Evolutionary conservation across 108 stramenopile species (phyloP).

Genomic region (Cyclotella sp.): DNA sequence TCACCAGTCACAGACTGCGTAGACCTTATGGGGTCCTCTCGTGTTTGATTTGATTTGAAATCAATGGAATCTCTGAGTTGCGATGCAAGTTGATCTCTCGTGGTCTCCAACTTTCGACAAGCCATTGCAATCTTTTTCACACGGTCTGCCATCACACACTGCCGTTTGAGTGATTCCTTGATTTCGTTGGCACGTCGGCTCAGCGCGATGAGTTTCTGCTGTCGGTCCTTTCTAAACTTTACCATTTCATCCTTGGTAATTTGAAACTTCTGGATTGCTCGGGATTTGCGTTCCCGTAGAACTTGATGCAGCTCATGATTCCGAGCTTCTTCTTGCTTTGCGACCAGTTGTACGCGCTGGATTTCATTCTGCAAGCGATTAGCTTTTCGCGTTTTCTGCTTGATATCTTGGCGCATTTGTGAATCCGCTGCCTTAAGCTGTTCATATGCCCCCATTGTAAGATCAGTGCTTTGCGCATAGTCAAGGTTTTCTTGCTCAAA

Average conservation of each 20-base stretch:
- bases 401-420: constrained; percentile 37
- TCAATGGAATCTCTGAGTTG: constrained; percentile 27
- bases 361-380: constrained; percentile 36
- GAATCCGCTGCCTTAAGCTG: constrained; percentile 39
- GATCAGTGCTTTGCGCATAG: constrained; percentile 37
- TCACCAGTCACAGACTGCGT: not conserved
- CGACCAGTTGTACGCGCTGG: constrained; percentile 38
- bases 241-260: constrained; percentile 44
- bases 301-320: constrained; percentile 28
- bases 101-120: constrained; percentile 40
- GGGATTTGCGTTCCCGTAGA: constrained; percentile 39
- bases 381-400: constrained; percentile 26
- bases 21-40: not conserved
- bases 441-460: constrained; percentile 27
- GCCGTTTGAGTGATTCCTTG: constrained; percentile 32
- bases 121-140: constrained; percentile 39
- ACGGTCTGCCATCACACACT: constrained; percentile 44
- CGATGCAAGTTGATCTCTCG: constrained; percentile 47
- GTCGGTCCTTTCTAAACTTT: constrained; percentile 42
- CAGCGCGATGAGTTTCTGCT: constrained; percentile 29
- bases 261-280: constrained; percentile 42
- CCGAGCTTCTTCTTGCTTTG: constrained; percentile 44
- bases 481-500: constrained; percentile 35
- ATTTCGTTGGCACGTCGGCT: constrained; percentile 44
- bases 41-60: not conserved